Conservation (phyloP, 2,329 filamentous ascomycete species). For the Colletotrichum agaves region DNA sequence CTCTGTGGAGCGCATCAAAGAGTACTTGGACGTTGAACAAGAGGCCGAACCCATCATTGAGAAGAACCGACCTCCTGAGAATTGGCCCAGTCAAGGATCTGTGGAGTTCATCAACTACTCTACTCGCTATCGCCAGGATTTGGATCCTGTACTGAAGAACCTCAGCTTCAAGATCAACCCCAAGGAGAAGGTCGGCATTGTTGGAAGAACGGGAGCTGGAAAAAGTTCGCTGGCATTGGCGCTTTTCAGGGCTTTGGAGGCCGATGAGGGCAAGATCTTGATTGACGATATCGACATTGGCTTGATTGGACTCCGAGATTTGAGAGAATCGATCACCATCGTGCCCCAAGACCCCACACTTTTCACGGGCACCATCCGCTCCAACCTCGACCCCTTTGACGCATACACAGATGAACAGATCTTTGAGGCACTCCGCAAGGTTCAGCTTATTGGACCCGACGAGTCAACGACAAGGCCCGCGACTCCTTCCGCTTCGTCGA, state of each 20-base stretch:
- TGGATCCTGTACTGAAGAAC: conserved; percentile 86
- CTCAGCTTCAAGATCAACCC: conserved; percentile 88
- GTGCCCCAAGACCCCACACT: conserved; percentile 97
- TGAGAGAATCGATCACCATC: conserved; percentile 94
- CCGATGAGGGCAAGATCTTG: conserved; percentile 87
- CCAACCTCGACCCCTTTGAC: conserved; percentile 92
- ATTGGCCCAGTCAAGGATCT: conserved; percentile 87
- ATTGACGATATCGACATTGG: conserved; percentile 94
- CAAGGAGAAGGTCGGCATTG: conserved; percentile 93
- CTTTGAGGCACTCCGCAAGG: conserved; percentile 84
- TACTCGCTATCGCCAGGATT: conserved; percentile 86
- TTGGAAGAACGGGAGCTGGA: conserved; percentile 93
- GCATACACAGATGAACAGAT: conserved; percentile 91
- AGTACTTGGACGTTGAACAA: conserved; percentile 96
- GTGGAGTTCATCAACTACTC: conserved; percentile 92
- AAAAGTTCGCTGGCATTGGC: conserved; percentile 96
- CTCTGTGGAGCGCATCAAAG: conserved; percentile 95
- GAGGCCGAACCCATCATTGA: conserved; percentile 84
- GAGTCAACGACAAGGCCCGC: conserved; percentile 51
- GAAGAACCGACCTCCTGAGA: conserved; percentile 77
- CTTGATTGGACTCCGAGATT: conserved; percentile 88
- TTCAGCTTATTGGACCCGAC: conserved; percentile 82
- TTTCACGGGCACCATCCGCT: conserved; percentile 91
- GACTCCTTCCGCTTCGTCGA: conserved; percentile 40
- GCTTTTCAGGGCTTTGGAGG: conserved; percentile 92